These are phyloP conservation scores for Erysiphe neolycopersici DNA, from an alignment of 2,329 filamentous ascomycete species.

Conservation along the genomic window DNA sequence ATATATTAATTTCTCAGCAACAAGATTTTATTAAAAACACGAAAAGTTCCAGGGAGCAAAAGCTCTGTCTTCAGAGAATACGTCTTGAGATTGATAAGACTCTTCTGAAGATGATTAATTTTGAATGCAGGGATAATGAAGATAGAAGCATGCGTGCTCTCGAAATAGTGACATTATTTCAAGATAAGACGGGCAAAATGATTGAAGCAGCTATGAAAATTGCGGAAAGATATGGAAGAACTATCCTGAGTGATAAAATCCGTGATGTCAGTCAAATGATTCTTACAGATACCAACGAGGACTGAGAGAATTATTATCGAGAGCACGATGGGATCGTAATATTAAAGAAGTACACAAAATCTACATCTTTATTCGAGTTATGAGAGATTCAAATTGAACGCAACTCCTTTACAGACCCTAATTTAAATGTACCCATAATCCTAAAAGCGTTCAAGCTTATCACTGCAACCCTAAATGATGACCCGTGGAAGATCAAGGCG, in stretches of 20 bases:
- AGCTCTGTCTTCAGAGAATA: slow-evolving; percentile 36
- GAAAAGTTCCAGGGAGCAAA: slow-evolving; percentile 34
- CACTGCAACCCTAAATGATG: too few relatives aligned
- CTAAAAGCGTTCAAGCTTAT: too few relatives aligned
- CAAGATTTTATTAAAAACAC: slow-evolving; percentile 47
- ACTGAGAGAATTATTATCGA: slow-evolving; percentile 3
- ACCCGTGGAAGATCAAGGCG: too few relatives aligned
- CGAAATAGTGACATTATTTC: slow-evolving; percentile 70
- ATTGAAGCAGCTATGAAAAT: slow-evolving; percentile 76
- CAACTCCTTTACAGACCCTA: too few relatives aligned
- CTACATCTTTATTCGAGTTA: too few relatives aligned
- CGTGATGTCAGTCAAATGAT: slow-evolving; percentile 46
- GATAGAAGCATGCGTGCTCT: slow-evolving; percentile 85
- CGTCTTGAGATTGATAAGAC: slow-evolving; percentile 78
- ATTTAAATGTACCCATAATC: too few relatives aligned
- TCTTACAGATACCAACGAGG: slow-evolving; percentile 10
- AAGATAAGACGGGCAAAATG: slow-evolving; percentile 66
- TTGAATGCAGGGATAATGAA: slow-evolving; percentile 79
- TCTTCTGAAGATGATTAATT: slow-evolving; percentile 62
- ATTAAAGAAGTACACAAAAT: too few relatives aligned
- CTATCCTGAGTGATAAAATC: slow-evolving; percentile 73
- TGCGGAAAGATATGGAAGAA: slow-evolving; percentile 57
- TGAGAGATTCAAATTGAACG: too few relatives aligned
- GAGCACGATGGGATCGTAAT: too few relatives aligned
- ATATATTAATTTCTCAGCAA: slow-evolving; percentile 45